phyloP scores from a whole-genome alignment of 768 basidiomycete species.

The Boletus edulis region DNA sequence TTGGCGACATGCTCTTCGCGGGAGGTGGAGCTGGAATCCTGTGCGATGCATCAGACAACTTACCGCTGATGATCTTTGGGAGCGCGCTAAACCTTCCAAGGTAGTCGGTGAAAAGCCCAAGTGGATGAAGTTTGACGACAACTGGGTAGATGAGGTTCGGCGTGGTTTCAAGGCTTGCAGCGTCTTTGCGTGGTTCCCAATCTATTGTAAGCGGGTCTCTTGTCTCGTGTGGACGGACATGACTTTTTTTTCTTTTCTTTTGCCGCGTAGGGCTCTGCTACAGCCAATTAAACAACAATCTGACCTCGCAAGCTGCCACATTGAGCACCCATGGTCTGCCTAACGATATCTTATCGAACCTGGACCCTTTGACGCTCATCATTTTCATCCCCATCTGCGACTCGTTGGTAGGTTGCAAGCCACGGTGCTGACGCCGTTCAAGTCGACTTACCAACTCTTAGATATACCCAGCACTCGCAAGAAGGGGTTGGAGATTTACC shows the following conservation, averaged over 20 bases:
- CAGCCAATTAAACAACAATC: constrained; percentile 75
- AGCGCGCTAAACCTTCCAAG: constrained; percentile 63
- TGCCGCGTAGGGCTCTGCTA: constrained; percentile 63
- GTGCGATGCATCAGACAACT: constrained; percentile 46
- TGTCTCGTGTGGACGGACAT: neutral
- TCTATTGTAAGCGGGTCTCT: constrained; percentile 53
- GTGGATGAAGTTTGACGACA: constrained; percentile 79
- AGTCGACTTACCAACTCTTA: constrained; percentile 14
- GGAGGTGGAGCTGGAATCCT: constrained; percentile 57
- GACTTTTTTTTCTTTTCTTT: neutral
- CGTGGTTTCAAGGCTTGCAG: constrained; percentile 72
- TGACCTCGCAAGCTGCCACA: constrained; percentile 76
- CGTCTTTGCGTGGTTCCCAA: constrained; percentile 58
- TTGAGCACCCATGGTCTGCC: constrained; percentile 70
- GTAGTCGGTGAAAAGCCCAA: constrained; percentile 40
- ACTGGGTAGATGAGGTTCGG: constrained; percentile 75
- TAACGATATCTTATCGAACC: constrained; percentile 76
- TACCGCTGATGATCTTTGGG: constrained; percentile 68
- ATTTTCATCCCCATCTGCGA: constrained; percentile 74
- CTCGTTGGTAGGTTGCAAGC: constrained; percentile 37
- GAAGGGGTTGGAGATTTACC: constrained; percentile 52
- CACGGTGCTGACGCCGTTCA: neutral
- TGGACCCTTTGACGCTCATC: constrained; percentile 74
- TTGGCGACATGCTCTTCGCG: constrained; percentile 44
- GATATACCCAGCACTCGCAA: constrained; percentile 58